Conservation (phyloP, 495 filamentous ascomycete species). For the Daldinia loculata region DNA sequence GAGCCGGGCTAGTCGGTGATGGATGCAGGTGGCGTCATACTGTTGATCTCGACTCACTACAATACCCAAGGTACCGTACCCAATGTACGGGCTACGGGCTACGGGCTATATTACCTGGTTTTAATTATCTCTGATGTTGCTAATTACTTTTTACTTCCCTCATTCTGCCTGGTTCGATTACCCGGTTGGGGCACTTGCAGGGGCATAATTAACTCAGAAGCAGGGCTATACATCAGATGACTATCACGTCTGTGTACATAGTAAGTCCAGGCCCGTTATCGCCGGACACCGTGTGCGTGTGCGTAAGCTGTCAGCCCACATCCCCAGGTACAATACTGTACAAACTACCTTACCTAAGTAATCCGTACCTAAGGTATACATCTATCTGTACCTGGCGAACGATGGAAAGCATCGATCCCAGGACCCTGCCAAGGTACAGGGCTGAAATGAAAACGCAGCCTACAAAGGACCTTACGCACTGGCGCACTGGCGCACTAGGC, state of each 20-base stretch:
- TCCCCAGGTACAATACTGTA: constrained; percentile 16
- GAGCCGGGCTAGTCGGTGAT: constrained; percentile 34
- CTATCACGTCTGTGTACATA: constrained; percentile 12
- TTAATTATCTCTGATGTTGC: constrained; percentile 35
- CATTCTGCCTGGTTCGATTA: constrained; percentile 22
- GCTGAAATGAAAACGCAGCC: constrained; percentile 33
- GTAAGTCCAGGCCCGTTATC: constrained; percentile 33
- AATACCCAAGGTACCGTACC: too few relatives aligned
- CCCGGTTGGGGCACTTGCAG: constrained; percentile 35
- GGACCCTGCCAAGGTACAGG: constrained; percentile 36
- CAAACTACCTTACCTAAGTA: too few relatives aligned
- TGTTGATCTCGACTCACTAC: constrained; percentile 26
- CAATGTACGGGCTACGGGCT: not conserved
- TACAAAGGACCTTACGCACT: constrained; percentile 16
- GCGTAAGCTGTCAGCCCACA: constrained; percentile 33
- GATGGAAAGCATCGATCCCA: constrained; percentile 13
- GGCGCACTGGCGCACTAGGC: not conserved
- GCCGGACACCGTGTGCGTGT: constrained; percentile 22
- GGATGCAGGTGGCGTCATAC: constrained; percentile 36
- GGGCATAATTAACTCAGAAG: constrained; percentile 35
- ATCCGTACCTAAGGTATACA: not conserved
- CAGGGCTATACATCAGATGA: constrained; percentile 40
- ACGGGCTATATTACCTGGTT: constrained; percentile 30
- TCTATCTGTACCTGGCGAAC: constrained; percentile 12
- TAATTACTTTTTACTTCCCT: constrained; percentile 41